phyloP scores from a whole-genome alignment of 306 rosid species.

The Castanea sativa region DNA sequence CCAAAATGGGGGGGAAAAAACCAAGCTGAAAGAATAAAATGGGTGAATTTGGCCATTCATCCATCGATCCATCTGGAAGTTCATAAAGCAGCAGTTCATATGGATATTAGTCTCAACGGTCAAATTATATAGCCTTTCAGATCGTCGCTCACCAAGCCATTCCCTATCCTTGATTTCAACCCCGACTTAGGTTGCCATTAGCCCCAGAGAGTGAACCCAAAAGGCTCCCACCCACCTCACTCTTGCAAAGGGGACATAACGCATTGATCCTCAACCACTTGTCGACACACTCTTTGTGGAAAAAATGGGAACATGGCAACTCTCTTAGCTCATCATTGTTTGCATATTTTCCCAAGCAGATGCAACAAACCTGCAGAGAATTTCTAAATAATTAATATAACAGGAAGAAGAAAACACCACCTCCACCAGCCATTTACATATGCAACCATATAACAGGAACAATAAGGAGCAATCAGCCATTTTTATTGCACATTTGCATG shows the following conservation, averaged over 20 bases:
- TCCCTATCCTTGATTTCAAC: conserved; percentile 34
- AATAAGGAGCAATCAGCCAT: neutral
- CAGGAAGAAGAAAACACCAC: conserved; percentile 5
- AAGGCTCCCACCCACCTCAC: conserved; percentile 59
- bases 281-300: conserved; percentile 93
- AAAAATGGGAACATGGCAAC: conserved; percentile 87
- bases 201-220: conserved; percentile 35
- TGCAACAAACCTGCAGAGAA: conserved; percentile 80
- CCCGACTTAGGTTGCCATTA: conserved; percentile 44
- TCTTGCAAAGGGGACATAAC: conserved; percentile 89
- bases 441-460: neutral
- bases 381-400: conserved; percentile 3
- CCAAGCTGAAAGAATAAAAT: neutral
- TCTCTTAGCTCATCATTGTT: conserved; percentile 88
- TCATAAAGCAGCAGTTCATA: neutral
- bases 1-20: neutral
- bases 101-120: neutral
- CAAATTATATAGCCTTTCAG: neutral
- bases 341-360: conserved; percentile 83
- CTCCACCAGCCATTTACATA: neutral
- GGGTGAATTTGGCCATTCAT: neutral
- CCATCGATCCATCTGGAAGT: conserved; percentile 13
- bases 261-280: conserved; percentile 96
- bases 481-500: no score
- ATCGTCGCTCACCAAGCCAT: conserved; percentile 16